Conservation (phyloP, 1,284 basidiomycete species). For the Ceratobasidium sp. region DNA sequence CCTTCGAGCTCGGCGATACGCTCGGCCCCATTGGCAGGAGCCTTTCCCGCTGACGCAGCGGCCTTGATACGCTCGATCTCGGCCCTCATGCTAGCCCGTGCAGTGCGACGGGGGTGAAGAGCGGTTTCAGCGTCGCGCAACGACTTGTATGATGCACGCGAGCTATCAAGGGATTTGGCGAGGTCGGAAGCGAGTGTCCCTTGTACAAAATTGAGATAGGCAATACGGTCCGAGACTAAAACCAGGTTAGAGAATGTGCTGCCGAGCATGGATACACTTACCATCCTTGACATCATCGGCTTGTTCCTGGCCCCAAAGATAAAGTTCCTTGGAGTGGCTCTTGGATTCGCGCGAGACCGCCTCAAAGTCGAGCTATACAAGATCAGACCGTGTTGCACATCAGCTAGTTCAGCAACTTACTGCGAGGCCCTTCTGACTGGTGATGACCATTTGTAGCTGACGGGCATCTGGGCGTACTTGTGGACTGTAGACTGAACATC, state of each 20-base stretch:
- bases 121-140: constrained; percentile 71
- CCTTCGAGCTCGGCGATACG: constrained; percentile 68
- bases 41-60: constrained; percentile 54
- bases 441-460: constrained; percentile 60
- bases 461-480: constrained; percentile 40
- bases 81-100: constrained; percentile 60
- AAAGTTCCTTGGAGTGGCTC: constrained; percentile 77
- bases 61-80: constrained; percentile 71
- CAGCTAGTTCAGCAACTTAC: not conserved
- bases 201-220: constrained; percentile 75
- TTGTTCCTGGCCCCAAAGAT: constrained; percentile 77
- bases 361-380: constrained; percentile 63
- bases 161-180: constrained; percentile 63
- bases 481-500: constrained; percentile 18
- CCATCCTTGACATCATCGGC: constrained; percentile 75
- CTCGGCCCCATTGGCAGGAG: constrained; percentile 58
- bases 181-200: constrained; percentile 68
- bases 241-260: not conserved
- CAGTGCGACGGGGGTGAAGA: constrained; percentile 64
- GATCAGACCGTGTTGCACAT: not conserved
- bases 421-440: constrained; percentile 72
- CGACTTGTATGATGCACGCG: constrained; percentile 69
- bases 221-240: constrained; percentile 65
- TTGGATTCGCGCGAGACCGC: constrained; percentile 67
- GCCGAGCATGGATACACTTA: constrained; percentile 46